phyloP scores from a whole-genome alignment of 768 basidiomycete genomes.

The Cyclocybe cylindracea region DNA sequence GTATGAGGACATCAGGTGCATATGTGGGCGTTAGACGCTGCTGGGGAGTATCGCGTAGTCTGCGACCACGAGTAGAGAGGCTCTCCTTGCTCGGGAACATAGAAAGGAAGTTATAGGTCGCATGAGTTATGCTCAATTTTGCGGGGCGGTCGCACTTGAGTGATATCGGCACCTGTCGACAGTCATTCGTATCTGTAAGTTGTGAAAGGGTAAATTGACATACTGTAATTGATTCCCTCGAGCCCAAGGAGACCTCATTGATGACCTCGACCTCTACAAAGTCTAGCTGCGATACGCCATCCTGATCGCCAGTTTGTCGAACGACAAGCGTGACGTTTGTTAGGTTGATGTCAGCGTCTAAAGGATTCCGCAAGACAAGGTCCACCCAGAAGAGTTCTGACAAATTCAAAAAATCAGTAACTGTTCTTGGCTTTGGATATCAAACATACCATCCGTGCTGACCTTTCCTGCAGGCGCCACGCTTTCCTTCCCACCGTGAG shows the following conservation, averaged over 20 bases:
- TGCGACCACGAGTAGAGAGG: slow-evolving; percentile 67
- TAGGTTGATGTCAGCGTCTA: slow-evolving; percentile 73
- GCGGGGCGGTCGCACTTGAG: slow-evolving; percentile 54
- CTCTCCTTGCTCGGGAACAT: slow-evolving; percentile 69
- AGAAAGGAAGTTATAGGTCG: slow-evolving; percentile 70
- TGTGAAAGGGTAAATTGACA: slow-evolving; percentile 18
- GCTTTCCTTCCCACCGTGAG: slow-evolving; percentile 50
- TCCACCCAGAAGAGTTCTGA: slow-evolving; percentile 81
- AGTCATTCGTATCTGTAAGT: not conserved
- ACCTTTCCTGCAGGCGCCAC: slow-evolving; percentile 60
- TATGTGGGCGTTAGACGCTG: slow-evolving; percentile 74
- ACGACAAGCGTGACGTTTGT: slow-evolving; percentile 60
- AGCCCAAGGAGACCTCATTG: slow-evolving; percentile 58
- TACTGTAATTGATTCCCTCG: slow-evolving; percentile 69
- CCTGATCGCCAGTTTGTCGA: slow-evolving; percentile 34
- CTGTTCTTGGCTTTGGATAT: not conserved
- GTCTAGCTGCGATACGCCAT: slow-evolving; percentile 32
- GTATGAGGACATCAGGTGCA: slow-evolving; percentile 63
- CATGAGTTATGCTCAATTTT: slow-evolving; percentile 56
- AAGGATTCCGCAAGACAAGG: slow-evolving; percentile 66
- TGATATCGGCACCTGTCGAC: slow-evolving; percentile 58
- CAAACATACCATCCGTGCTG: slow-evolving; percentile 57
- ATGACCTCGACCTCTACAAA: slow-evolving; percentile 60
- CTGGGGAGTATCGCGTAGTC: slow-evolving; percentile 72
- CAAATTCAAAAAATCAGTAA: not conserved